These are phyloP conservation scores for Xylariaceae sp. DNA, from an alignment of 2,329 filamentous ascomycete species.

Conservation along the genomic window DNA sequence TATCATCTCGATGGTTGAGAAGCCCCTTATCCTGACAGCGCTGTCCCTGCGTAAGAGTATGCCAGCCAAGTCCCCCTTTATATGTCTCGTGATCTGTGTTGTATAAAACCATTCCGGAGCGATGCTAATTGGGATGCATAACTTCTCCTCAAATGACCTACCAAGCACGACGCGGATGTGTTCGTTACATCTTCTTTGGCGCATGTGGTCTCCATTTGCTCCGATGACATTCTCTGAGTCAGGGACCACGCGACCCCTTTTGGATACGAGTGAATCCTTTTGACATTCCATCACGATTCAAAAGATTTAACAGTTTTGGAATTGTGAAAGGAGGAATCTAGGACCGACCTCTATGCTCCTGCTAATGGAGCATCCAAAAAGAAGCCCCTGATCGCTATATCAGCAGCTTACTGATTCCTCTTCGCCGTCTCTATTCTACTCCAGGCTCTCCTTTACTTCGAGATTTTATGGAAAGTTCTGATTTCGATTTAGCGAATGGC, in stretches of 20 bases:
- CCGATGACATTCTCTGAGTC: slow-evolving; percentile 2
- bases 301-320: neutral
- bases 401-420: slow-evolving; percentile 29
- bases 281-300: neutral
- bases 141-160: too few species aligned
- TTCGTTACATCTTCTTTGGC: neutral
- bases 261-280: slow-evolving; percentile 13
- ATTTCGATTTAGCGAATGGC: slow-evolving; percentile 22
- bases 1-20: too few species aligned
- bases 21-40: too few species aligned
- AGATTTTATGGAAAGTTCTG: slow-evolving; percentile 18
- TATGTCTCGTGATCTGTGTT: too few species aligned
- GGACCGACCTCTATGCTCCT: neutral
- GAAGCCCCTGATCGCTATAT: slow-evolving; percentile 21
- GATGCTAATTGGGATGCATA: too few species aligned
- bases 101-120: too few species aligned
- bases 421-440: slow-evolving; percentile 26
- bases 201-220: neutral
- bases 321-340: neutral
- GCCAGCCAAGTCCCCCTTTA: too few species aligned
- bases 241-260: slow-evolving; percentile 23
- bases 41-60: too few species aligned
- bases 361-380: slow-evolving; percentile 16
- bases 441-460: slow-evolving; percentile 20
- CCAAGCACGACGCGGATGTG: neutral